These are phyloP conservation scores for Euphorbia schlechtendalii DNA, from an alignment of 441 rosid species.

Conservation along the genomic window DNA sequence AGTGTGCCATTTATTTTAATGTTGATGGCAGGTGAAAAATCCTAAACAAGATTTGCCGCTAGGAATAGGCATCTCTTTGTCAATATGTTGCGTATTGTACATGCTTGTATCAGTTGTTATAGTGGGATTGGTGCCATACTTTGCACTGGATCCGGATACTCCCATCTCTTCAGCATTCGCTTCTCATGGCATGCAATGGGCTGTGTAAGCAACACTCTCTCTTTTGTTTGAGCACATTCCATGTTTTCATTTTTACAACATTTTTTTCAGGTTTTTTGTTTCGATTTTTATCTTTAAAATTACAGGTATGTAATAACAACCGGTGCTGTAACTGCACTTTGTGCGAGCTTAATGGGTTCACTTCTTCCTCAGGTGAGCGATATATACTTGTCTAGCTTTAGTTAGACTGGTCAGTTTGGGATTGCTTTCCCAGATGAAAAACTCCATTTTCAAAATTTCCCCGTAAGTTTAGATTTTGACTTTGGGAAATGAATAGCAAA, in stretches of 20 bases:
- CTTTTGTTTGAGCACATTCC: slow-evolving; percentile 4
- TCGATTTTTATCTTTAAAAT: slow-evolving; percentile 2
- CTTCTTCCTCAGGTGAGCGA: slow-evolving; percentile 64
- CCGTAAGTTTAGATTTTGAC: too few species aligned
- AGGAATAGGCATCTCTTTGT: slow-evolving; percentile 70
- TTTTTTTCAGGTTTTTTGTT: not conserved
- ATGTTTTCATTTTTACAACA: not conserved
- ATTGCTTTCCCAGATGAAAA: too few species aligned
- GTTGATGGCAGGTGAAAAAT: slow-evolving; percentile 51
- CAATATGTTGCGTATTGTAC: slow-evolving; percentile 65
- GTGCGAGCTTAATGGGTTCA: slow-evolving; percentile 78
- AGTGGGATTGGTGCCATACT: slow-evolving; percentile 84
- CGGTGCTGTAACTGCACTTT: slow-evolving; percentile 82
- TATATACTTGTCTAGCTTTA: too few species aligned
- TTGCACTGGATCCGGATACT: slow-evolving; percentile 72
- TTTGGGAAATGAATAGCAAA: too few species aligned
- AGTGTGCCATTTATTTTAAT: not conserved
- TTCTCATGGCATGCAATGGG: slow-evolving; percentile 89
- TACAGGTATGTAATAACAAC: slow-evolving; percentile 60
- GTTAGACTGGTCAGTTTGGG: too few species aligned
- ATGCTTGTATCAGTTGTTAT: slow-evolving; percentile 83
- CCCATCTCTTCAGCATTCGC: slow-evolving; percentile 90
- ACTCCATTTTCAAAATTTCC: too few species aligned
- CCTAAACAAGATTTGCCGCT: slow-evolving; percentile 80
- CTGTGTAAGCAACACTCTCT: slow-evolving; percentile 52